These are phyloP conservation scores for Metschnikowia koreensis DNA, from an alignment of 805 yeast genomes.

Conservation along the genomic window DNA sequence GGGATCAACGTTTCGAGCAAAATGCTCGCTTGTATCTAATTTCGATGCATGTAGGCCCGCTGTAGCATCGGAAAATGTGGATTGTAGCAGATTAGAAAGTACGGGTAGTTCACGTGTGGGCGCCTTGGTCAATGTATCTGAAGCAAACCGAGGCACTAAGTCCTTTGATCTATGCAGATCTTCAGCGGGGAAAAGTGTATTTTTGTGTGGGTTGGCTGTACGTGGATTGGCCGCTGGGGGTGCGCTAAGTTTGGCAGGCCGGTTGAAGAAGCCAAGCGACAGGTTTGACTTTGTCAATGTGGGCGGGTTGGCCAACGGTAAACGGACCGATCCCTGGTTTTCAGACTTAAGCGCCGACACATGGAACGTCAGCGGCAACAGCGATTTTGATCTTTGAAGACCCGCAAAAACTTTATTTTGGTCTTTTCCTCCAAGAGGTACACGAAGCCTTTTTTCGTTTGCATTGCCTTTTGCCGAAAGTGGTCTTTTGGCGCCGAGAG, in stretches of 20 bases:
- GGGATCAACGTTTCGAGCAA: slow-evolving; percentile 24
- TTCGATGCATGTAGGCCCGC: slow-evolving; percentile 23
- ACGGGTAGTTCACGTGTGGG: slow-evolving; percentile 2
- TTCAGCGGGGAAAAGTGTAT: slow-evolving; percentile 17
- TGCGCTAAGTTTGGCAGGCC: background rate
- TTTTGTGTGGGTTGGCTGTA: slow-evolving; percentile 14
- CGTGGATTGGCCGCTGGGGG: background rate
- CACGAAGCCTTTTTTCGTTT: slow-evolving; percentile 22
- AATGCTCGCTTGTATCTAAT: background rate
- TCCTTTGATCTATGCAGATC: slow-evolving; percentile 22
- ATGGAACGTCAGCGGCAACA: slow-evolving; percentile 10
- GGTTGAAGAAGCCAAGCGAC: slow-evolving; percentile 31
- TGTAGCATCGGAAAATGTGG: slow-evolving; percentile 12
- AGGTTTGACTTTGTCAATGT: slow-evolving; percentile 35
- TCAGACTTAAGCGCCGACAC: background rate
- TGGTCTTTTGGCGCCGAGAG: slow-evolving; percentile 8
- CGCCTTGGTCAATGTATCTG: slow-evolving; percentile 27
- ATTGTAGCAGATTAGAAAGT: background rate
- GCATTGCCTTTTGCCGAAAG: slow-evolving; percentile 1
- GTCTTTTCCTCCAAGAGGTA: slow-evolving; percentile 43
- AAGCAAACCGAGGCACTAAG: slow-evolving; percentile 22
- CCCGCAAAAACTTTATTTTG: slow-evolving; percentile 28
- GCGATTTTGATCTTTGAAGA: slow-evolving; percentile 30
- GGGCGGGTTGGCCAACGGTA: slow-evolving; percentile 25
- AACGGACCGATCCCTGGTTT: background rate